A percentile compares a stretch with the other conserved stretches of the same genome.
Evolutionary conservation across 495 filamentous ascomycete species (phyloP).

Genomic region (Xylaria cubensis): DNA sequence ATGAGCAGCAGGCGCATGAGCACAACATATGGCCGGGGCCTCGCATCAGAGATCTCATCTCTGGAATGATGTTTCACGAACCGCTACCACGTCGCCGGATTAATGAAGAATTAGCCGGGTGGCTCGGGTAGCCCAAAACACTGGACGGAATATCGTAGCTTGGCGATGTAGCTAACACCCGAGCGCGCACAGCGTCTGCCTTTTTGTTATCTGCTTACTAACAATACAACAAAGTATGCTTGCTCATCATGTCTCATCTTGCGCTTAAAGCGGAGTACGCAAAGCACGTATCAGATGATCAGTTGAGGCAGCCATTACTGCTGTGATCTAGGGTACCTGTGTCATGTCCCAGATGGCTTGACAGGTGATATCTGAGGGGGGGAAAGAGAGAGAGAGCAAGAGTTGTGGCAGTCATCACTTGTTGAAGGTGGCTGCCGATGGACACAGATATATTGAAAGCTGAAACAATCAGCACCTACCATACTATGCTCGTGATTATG

Average conservation of each 20-base stretch:
- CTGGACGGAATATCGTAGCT: neutral
- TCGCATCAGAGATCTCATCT: slow-evolving; percentile 14
- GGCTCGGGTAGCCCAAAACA: slow-evolving; percentile 15
- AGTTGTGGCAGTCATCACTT: slow-evolving; percentile 11
- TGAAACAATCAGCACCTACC: slow-evolving; percentile 21
- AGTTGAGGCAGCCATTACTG: neutral
- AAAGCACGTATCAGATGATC: neutral
- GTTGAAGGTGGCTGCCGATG: slow-evolving; percentile 12
- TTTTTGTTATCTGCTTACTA: neutral
- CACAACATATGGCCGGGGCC: slow-evolving; percentile 15
- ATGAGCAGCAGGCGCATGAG: neutral
- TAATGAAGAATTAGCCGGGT: neutral
- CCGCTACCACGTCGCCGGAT: slow-evolving; percentile 13
- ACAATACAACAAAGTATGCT: neutral
- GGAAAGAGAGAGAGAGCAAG: neutral
- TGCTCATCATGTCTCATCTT: neutral
- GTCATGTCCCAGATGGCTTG: slow-evolving; percentile 11
- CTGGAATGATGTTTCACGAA: slow-evolving; percentile 3
- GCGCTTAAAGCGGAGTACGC: neutral
- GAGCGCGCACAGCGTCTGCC: slow-evolving; percentile 16
- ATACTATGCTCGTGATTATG: neutral
- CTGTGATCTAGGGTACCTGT: neutral
- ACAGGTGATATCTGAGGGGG: neutral
- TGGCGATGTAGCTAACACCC: slow-evolving; percentile 12
- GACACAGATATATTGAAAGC: slow-evolving; percentile 24